phyloP scores from a whole-genome alignment of 257 asterid species.

The Echites panduratus region DNA sequence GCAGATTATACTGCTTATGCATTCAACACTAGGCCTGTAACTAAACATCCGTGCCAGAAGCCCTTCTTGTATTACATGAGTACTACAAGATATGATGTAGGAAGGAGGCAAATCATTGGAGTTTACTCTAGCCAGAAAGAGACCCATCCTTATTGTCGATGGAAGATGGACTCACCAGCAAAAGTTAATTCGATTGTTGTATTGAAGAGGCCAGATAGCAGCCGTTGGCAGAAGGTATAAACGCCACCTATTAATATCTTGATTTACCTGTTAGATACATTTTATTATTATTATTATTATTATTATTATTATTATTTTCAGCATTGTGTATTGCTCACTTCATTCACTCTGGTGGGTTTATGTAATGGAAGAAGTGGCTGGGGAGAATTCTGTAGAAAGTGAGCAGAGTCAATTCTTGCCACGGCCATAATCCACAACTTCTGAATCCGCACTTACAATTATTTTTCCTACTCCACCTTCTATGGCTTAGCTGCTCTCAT shows the following conservation, averaged over 20 bases:
- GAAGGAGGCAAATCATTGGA: conserved; percentile 53
- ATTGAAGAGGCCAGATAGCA: conserved; percentile 51
- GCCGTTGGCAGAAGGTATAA: conserved; percentile 61
- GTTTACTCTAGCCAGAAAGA: conserved; percentile 48
- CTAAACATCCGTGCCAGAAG: conserved; percentile 80
- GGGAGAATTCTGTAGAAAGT: background rate
- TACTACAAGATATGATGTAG: conserved; percentile 44
- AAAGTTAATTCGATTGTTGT: conserved; percentile 44
- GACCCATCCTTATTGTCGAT: conserved; percentile 49
- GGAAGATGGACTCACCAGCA: conserved; percentile 57
- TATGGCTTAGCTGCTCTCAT: too few relatives aligned
- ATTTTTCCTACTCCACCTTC: too few relatives aligned
- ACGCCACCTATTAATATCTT: background rate
- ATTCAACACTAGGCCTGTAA: conserved; percentile 84
- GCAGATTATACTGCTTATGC: conserved; percentile 83
- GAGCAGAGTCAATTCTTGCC: background rate
- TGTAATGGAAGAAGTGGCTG: background rate
- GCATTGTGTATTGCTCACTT: background rate
- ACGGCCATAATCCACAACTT: background rate
- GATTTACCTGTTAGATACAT: background rate
- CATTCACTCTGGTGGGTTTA: too few relatives aligned
- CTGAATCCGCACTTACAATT: too few relatives aligned
- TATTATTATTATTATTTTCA: too few relatives aligned
- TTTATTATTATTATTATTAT: too few relatives aligned
- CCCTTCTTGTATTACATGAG: conserved; percentile 61